A percentile compares a stretch with the other conserved stretches of the same genome.
Conservation (phyloP, 805 yeast genomes). For the Yarrowia sp. region DNA sequence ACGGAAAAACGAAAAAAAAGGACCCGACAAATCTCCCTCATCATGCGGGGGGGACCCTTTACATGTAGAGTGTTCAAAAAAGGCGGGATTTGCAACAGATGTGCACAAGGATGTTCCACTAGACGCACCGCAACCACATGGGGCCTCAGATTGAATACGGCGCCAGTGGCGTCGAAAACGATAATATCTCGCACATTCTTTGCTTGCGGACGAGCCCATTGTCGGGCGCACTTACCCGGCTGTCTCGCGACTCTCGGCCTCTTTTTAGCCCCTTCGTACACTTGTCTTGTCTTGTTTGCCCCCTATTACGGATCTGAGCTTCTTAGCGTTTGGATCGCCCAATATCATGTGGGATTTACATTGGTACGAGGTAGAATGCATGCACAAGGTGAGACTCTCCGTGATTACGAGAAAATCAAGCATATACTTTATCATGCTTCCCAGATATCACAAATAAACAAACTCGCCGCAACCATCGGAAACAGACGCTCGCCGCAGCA, state of each 20-base stretch:
- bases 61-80: background rate
- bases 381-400: constrained; percentile 4
- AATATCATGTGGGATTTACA: constrained; percentile 23
- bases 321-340: constrained; percentile 5
- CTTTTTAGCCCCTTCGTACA: constrained; percentile 9
- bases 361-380: constrained; percentile 22
- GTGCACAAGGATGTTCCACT: constrained; percentile 4
- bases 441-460: background rate
- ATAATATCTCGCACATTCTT: background rate
- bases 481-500: background rate
- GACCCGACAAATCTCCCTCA: too few species aligned
- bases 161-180: too few species aligned
- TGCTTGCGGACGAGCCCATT: background rate
- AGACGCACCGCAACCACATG: constrained; percentile 3
- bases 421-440: constrained; percentile 1
- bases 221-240: background rate
- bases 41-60: constrained; percentile 2
- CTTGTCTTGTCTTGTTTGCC: constrained; percentile 15
- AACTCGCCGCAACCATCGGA: background rate
- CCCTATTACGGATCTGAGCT: constrained; percentile 11
- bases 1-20: background rate
- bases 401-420: constrained; percentile 14
- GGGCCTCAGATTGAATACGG: too few species aligned
- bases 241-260: background rate
- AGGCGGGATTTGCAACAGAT: constrained; percentile 1